A percentile compares a stretch with the other conserved stretches of the same genome.
These are phyloP conservation scores for Pseudogymnoascus sp. DNA, from an alignment of 2,329 filamentous ascomycete species.

Conservation along the genomic window DNA sequence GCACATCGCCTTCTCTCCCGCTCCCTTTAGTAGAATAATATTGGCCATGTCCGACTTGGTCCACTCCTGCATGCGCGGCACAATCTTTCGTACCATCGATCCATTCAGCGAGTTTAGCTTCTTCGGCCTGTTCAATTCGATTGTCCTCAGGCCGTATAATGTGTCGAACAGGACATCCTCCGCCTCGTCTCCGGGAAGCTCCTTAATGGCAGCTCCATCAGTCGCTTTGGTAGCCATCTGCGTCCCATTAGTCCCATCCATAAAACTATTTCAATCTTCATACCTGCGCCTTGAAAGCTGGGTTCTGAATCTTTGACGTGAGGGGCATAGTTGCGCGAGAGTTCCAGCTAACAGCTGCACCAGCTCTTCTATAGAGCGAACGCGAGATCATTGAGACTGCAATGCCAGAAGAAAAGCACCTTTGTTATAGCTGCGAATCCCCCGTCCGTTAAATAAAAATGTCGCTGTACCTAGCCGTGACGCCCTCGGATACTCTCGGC, in stretches of 20 bases:
- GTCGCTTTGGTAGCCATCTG: slow-evolving; percentile 36
- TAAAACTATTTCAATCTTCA: slow-evolving; percentile 16
- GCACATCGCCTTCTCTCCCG: slow-evolving; percentile 78
- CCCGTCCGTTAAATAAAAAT: slow-evolving; percentile 4
- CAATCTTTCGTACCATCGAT: slow-evolving; percentile 93
- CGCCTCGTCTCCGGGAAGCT: slow-evolving; percentile 55
- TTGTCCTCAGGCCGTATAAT: slow-evolving; percentile 79
- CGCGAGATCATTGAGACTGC: slow-evolving; percentile 49
- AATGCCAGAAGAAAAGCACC: slow-evolving; percentile 11
- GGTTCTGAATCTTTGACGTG: slow-evolving; percentile 63
- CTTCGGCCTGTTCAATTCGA: slow-evolving; percentile 87
- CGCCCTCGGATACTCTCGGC: background rate
- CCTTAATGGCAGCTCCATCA: slow-evolving; percentile 24
- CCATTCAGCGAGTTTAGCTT: slow-evolving; percentile 89
- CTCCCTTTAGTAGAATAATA: slow-evolving; percentile 84
- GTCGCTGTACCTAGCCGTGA: background rate
- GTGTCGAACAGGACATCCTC: slow-evolving; percentile 91
- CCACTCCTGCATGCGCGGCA: slow-evolving; percentile 86
- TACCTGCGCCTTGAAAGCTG: slow-evolving; percentile 50
- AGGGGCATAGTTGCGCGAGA: slow-evolving; percentile 62
- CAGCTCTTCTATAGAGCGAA: slow-evolving; percentile 46
- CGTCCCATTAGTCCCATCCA: slow-evolving; percentile 15
- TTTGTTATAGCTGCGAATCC: background rate
- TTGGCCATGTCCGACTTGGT: slow-evolving; percentile 91
- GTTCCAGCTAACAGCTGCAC: slow-evolving; percentile 40